These are phyloP conservation scores for Boletus pseudopeckii DNA, from an alignment of 768 basidiomycete genomes.

Conservation along the genomic window DNA sequence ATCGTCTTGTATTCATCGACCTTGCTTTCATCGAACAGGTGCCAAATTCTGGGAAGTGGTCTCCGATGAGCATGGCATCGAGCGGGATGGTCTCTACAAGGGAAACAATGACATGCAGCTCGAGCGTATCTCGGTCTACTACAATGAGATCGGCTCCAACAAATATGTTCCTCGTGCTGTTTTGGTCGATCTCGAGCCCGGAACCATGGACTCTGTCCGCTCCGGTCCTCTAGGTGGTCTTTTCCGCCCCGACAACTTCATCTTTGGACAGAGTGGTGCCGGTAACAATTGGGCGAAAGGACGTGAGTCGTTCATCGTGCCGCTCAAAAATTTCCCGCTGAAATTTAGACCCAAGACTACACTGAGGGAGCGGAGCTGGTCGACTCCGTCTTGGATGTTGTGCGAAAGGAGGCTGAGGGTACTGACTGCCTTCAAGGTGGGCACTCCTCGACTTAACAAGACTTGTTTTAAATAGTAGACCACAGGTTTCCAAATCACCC, in stretches of 20 bases:
- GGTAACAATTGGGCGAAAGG: constrained; percentile 99
- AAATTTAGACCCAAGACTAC: constrained; percentile 46
- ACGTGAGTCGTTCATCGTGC: constrained; percentile 54
- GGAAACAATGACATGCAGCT: constrained; percentile 94
- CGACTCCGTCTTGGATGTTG: constrained; percentile 96
- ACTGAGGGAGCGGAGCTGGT: constrained; percentile 98
- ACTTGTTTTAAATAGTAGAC: constrained; percentile 3
- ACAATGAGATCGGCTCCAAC: constrained; percentile 91
- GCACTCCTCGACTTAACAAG: constrained; percentile 20
- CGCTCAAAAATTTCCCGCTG: background rate
- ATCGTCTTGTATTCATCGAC: constrained; percentile 18
- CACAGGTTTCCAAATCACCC: constrained; percentile 96
- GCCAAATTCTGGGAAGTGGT: constrained; percentile 98
- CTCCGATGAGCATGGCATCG: constrained; percentile 97
- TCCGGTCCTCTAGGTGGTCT: constrained; percentile 86
- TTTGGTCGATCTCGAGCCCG: constrained; percentile 96
- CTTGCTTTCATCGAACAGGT: constrained; percentile 45
- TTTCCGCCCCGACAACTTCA: constrained; percentile 98
- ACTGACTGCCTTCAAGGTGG: constrained; percentile 94
- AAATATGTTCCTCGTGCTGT: constrained; percentile 99
- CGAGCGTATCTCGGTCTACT: constrained; percentile 97
- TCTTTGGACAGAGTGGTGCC: constrained; percentile 96
- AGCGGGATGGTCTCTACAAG: constrained; percentile 88
- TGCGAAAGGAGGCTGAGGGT: constrained; percentile 97
- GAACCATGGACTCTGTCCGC: constrained; percentile 92